Evolutionary conservation across 305 asterid species (phyloP), one percentile per base, ranked within the genome.

Genomic region (Rubia tinctorum): DNA sequence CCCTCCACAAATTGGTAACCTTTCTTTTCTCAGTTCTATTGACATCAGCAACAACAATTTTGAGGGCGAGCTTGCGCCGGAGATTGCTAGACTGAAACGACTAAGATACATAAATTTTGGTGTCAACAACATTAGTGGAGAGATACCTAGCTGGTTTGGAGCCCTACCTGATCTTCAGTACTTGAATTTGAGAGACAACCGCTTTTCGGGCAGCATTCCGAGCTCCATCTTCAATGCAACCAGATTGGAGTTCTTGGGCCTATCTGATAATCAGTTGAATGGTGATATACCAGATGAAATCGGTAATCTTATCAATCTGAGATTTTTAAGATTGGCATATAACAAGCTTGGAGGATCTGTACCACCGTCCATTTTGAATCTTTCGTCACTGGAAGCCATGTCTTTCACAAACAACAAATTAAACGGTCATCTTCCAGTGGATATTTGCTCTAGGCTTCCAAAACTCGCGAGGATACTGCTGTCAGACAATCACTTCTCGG

Each of bases 271-370:
- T 22, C 17, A 27, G 0, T 59, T 78, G 55, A 27, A 34, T 53
- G 73, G 76, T 2, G 27, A 64, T 20, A 20, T 73, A 47, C 75
- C 81, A 14, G 37, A 71, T 30, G 78, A 78, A 68, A 49, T 78
- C n/a, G 75, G 64, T 1, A 14, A 67, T 51, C 78, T 78, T 49
- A 23, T 3, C 67, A 4, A 8, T 30, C 12, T 73, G 43, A 72
- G 51, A 22, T 5, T 49, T 42, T 56, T 73, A 60, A 39, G 49
- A 66, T 12, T 71, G 43, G 66, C 65, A 66, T 30, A 42, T n/a
- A 79, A 79, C 66, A 63, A 61, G 40, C 77, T 75, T 39, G 37
- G 59, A 17, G 82, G 79, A 20, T 23, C 49, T 12, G 44, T 79
- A 9, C 79, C 80, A 0, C 15, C 43, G 0, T 27, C 77, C 22